Evolutionary conservation across 179 eudicot genomes (phyloP).

Genomic region (Spergularia azorica): DNA sequence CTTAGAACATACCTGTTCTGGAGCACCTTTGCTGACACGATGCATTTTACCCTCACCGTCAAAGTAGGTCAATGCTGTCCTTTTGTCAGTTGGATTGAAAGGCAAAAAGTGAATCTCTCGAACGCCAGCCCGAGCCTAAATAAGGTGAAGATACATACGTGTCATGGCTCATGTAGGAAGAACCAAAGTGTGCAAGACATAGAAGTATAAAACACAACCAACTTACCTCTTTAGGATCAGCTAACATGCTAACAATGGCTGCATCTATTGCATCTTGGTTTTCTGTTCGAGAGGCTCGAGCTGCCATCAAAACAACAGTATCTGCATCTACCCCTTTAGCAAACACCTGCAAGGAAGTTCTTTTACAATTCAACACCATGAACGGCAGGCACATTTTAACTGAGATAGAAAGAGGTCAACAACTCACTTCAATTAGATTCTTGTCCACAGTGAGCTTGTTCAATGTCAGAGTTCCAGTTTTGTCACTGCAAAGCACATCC

Average conservation of each 20-base stretch:
- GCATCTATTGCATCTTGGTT: conserved; percentile 93
- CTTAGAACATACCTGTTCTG: conserved; percentile 75
- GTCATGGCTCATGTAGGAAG: conserved; percentile 7
- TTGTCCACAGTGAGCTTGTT: conserved; percentile 90
- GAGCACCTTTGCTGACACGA: conserved; percentile 97
- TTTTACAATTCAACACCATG: background rate
- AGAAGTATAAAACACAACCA: conserved; percentile 8
- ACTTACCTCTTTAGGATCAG: conserved; percentile 87
- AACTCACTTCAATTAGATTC: conserved; percentile 71
- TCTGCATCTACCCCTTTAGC: conserved; percentile 86
- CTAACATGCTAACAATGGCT: conserved; percentile 82
- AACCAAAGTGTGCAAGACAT: background rate
- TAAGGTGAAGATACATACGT: conserved; percentile 10
- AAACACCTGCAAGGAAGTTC: conserved; percentile 50
- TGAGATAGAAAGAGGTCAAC: background rate
- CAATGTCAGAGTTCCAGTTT: conserved; percentile 85
- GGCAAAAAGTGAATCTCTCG: conserved; percentile 88
- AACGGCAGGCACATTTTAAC: background rate
- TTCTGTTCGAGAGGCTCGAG: conserved; percentile 82
- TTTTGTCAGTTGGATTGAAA: conserved; percentile 89
- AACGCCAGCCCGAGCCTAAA: conserved; percentile 85
- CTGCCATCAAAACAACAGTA: conserved; percentile 89
- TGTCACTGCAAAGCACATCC: conserved; percentile 96
- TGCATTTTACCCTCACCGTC: conserved; percentile 80
- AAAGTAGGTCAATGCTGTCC: conserved; percentile 83